phyloP scores from a whole-genome alignment of 83 land plant species.

The Picea abies region DNA sequence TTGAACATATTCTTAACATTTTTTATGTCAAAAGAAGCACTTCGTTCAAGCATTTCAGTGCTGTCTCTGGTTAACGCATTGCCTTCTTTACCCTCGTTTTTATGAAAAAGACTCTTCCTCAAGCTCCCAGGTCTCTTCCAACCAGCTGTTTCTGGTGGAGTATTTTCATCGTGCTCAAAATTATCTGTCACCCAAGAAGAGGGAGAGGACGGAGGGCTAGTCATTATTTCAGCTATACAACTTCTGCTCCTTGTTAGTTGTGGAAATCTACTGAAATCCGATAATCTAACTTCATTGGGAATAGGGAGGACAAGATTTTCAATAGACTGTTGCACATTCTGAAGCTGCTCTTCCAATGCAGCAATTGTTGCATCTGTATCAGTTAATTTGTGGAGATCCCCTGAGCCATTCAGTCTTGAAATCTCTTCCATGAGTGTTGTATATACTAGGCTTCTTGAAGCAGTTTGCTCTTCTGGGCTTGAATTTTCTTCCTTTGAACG shows the following conservation, averaged over 20 bases:
- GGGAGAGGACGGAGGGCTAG: conserved; percentile 20
- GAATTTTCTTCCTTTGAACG: not conserved
- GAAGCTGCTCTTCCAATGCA: conserved; percentile 47
- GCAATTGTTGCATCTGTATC: conserved; percentile 34
- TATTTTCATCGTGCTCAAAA: conserved; percentile 24
- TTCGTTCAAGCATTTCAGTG: conserved; percentile 29
- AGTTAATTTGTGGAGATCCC: conserved; percentile 14
- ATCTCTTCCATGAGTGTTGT: conserved; percentile 22
- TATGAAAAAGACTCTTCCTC: conserved; percentile 16
- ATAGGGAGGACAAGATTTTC: conserved; percentile 36
- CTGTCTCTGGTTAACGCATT: conserved; percentile 20
- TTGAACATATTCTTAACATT: conserved; percentile 42
- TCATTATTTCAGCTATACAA: conserved; percentile 30
- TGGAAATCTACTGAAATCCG: conserved; percentile 1
- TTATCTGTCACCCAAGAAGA: conserved; percentile 12
- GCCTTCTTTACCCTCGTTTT: conserved; percentile 11
- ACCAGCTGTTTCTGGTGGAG: conserved; percentile 42
- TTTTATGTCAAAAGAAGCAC: conserved; percentile 41
- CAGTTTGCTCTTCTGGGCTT: not conserved
- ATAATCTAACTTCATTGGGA: conserved; percentile 20
- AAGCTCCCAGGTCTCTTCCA: conserved; percentile 33
- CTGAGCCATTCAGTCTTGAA: conserved; percentile 16
- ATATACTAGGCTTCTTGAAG: conserved; percentile 4
- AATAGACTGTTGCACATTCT: conserved; percentile 41
- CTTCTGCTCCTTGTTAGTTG: conserved; percentile 44